Evolutionary conservation across 257 asterid species (phyloP).

Genomic region (Datura wrightii): DNA sequence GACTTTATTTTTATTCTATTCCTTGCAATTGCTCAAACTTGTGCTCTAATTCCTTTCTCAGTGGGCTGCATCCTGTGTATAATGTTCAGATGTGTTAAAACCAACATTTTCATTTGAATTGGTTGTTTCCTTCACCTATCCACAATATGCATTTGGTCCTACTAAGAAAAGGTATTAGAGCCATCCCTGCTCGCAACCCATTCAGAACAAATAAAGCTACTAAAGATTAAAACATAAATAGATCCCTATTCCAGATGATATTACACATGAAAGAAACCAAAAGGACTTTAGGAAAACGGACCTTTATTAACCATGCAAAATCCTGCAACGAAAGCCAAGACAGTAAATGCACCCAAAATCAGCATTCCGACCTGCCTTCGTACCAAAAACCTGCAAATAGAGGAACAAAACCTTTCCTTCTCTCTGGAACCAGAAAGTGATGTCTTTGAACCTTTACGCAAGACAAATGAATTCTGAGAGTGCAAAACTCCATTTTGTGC

Average conservation of each 20-base stretch:
- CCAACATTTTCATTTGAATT: conserved; percentile 2
- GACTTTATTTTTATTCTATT: conserved; percentile 8
- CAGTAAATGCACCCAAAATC: conserved; percentile 65
- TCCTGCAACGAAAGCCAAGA: conserved; percentile 66
- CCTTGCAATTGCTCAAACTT: background rate
- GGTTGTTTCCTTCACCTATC: conserved; percentile 17
- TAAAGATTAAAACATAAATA: conserved; percentile 24
- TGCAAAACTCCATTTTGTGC: conserved; percentile 72
- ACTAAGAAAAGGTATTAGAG: background rate
- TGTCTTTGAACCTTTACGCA: conserved; percentile 72
- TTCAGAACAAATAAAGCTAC: background rate
- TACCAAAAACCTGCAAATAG: conserved; percentile 60
- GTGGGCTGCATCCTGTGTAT: background rate
- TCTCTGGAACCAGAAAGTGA: conserved; percentile 62
- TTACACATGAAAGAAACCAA: conserved; percentile 21
- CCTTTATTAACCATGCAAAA: conserved; percentile 72
- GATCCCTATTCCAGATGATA: background rate
- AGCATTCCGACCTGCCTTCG: conserved; percentile 81
- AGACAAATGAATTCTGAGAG: conserved; percentile 45
- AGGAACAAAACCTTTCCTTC: conserved; percentile 62
- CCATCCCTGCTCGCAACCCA: background rate
- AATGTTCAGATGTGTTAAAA: background rate
- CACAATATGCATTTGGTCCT: conserved; percentile 11
- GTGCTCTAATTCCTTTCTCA: background rate
- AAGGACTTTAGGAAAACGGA: conserved; percentile 35